These are phyloP conservation scores for Penicillium canariense DNA, from an alignment of 495 filamentous ascomycete genomes.

Conservation along the genomic window DNA sequence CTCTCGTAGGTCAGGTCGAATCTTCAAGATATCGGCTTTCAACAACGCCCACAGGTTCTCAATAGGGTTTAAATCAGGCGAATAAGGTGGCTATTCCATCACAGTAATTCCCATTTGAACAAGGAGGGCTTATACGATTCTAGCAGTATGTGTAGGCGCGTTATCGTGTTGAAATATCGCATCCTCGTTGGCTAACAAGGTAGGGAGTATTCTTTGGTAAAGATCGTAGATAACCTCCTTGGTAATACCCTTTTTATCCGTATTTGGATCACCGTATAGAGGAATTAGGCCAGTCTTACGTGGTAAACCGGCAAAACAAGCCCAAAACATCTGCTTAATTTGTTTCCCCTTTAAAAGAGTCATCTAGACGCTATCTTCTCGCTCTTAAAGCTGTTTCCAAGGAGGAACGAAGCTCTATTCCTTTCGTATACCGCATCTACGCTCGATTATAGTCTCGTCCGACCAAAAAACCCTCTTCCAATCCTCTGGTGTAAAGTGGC, in stretches of 20 bases:
- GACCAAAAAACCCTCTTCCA: constrained; percentile 1
- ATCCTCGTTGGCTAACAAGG: constrained; percentile 4
- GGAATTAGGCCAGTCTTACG: constrained; percentile 9
- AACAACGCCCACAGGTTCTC: constrained; percentile 14
- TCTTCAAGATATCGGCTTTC: constrained; percentile 6
- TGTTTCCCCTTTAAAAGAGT: constrained; percentile 2
- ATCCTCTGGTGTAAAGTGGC: constrained; percentile 1
- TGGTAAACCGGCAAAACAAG: neutral
- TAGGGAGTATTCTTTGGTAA: constrained; percentile 9
- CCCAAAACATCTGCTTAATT: constrained; percentile 16
- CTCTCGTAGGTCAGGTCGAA: constrained; percentile 3
- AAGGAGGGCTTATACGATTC: constrained; percentile 1
- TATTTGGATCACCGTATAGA: constrained; percentile 2
- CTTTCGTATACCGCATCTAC: neutral
- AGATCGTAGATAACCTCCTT: constrained; percentile 4
- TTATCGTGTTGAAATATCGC: constrained; percentile 15
- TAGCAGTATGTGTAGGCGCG: constrained; percentile 3
- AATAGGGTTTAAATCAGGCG: constrained; percentile 19
- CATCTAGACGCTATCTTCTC: neutral
- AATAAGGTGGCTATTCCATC: constrained; percentile 19
- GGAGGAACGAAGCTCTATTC: constrained; percentile 7
- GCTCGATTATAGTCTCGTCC: neutral
- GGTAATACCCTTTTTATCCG: neutral
- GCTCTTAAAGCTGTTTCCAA: constrained; percentile 1
- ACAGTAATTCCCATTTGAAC: neutral